A percentile compares a stretch with the other conserved stretches of the same genome.
Conservation (phyloP, 768 basidiomycete species). For the Leucosporidium yakuticum region DNA sequence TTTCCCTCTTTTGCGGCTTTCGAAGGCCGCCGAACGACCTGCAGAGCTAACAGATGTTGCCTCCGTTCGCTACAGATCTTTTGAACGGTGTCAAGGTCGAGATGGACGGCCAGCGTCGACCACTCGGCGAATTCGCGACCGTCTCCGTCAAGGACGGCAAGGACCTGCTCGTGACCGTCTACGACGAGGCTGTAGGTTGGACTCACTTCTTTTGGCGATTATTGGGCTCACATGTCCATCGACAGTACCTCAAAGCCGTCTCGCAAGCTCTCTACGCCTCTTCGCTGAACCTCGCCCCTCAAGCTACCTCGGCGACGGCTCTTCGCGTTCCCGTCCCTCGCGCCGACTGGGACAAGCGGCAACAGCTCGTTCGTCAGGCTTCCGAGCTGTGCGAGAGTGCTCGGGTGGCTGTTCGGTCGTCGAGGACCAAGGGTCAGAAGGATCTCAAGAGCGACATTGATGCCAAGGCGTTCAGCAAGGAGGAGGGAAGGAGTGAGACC, state of each 20-base stretch:
- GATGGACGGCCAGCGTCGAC: conserved; percentile 20
- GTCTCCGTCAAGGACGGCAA: conserved; percentile 33
- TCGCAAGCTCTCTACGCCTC: conserved; percentile 32
- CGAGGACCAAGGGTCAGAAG: conserved; percentile 31
- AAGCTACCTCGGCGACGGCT: conserved; percentile 15
- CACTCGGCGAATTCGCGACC: conserved; percentile 29
- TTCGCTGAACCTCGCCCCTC: conserved; percentile 25
- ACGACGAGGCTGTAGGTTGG: conserved; percentile 25
- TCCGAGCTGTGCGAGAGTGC: conserved; percentile 28
- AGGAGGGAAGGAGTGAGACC: conserved; percentile 16
- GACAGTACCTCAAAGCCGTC: conserved; percentile 25
- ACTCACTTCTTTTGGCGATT: not conserved
- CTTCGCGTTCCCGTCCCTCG: conserved; percentile 25
- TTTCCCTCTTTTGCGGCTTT: too few relatives aligned
- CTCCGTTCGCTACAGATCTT: not conserved
- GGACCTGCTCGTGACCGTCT: conserved; percentile 29
- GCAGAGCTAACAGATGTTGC: not conserved
- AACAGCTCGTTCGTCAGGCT: conserved; percentile 26
- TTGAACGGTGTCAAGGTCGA: conserved; percentile 28
- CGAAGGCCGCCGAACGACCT: not conserved
- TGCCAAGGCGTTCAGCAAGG: conserved; percentile 21
- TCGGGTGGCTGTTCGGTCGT: conserved; percentile 16
- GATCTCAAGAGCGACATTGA: conserved; percentile 33
- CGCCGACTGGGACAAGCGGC: conserved; percentile 27
- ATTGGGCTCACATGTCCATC: not conserved